Evolutionary conservation across 805 yeast genomes (phyloP), one percentile per base, ranked within the genome.

Genomic region (Helenozyma rhizophorensis): DNA sequence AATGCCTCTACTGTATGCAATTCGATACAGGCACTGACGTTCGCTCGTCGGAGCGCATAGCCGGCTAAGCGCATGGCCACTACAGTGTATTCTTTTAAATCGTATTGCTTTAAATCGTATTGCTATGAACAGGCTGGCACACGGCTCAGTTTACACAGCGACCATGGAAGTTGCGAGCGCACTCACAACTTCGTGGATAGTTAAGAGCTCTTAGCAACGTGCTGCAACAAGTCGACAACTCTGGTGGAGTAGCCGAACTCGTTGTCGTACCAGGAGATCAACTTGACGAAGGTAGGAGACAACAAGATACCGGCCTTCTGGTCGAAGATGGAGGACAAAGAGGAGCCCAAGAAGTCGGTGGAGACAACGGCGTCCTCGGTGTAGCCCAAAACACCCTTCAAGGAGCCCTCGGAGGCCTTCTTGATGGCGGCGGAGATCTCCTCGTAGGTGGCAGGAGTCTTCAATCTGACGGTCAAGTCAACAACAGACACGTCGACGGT

Each of bases 201-300:
- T 43, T 39, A 43, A 28, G 40, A 21, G 40, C 40, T 33, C 48
- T 76, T 73, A 51, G 94, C 90, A 60, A 83, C 79, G 74, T 76
- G 80, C 68, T 82, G 79, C 55, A 86, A 69, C 60, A 87, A 73
- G 75, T 87, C 96, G 51, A 87, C 95, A 52, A 87, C 95, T 77
- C 96, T 87, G 71, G 93, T 83, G 56, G 95, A 83, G 84, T 87
- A 87, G 66, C 96, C 96, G 74, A 66, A 87, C 76, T 87, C 96
- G 72, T 87, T 87, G 69, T 87, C 96, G 79, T 87, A 87, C 95
- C 95, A 87, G 42, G 95, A 76, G 68, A 86, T 74, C 61, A 87
- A 76, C 80, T 87, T 87, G 70, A 85, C 93, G 67, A 87, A 87
- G 57, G 80, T 78, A 63, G 87, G 86, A 65, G 87, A 80, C 59